Percentiles rank a stretch among this genome's conserved stretches.
phyloP scores from a whole-genome alignment of 2,329 filamentous ascomycete genomes.

The Calonectria fujianensis region DNA sequence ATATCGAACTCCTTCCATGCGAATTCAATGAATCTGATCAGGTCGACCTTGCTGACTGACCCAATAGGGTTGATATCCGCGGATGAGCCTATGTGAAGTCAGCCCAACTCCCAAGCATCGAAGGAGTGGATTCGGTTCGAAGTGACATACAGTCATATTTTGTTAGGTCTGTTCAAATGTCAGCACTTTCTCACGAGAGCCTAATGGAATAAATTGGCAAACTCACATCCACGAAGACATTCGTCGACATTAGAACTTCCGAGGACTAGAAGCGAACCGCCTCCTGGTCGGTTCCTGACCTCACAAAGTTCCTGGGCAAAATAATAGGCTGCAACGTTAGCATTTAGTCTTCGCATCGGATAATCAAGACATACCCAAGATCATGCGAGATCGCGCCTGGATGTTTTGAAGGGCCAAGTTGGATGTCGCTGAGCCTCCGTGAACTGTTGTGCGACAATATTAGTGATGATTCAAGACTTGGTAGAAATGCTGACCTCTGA shows the following conservation, averaged over 20 bases:
- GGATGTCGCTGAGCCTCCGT: neutral
- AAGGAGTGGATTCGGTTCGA: neutral
- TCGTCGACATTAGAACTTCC: neutral
- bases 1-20: conserved; percentile 73
- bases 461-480: neutral
- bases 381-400: neutral
- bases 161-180: neutral
- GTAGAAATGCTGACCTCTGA: neutral
- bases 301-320: neutral
- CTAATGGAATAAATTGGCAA: neutral
- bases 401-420: neutral
- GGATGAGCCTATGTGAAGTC: conserved; percentile 50
- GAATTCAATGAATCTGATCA: conserved; percentile 79
- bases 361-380: neutral
- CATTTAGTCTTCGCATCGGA: neutral
- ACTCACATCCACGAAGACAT: neutral
- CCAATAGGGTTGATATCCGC: conserved; percentile 63
- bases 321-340: neutral
- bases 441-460: neutral
- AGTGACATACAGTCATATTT: neutral
- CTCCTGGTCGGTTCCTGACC: neutral
- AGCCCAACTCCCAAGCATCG: conserved; percentile 62
- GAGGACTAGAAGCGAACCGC: neutral
- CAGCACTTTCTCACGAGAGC: neutral
- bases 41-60: conserved; percentile 73